Conservation (phyloP, 345 rosid species). For the Dovyalis caffra region DNA sequence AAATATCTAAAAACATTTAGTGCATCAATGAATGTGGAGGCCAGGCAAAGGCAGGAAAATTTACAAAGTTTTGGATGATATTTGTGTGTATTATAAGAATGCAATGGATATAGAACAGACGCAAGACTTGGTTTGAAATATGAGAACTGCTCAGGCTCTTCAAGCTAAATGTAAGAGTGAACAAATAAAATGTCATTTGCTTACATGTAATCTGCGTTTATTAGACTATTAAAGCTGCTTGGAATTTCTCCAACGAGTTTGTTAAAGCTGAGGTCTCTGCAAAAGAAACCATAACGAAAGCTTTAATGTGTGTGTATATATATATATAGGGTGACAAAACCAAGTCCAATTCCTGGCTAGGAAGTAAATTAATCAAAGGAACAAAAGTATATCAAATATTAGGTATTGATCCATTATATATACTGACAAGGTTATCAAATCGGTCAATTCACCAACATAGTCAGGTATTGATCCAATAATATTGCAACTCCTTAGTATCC, state of each 20-base stretch:
- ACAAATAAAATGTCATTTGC: background rate
- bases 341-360: no score
- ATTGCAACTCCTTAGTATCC: slow-evolving; percentile 60
- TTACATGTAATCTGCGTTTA: background rate
- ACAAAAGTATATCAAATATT: no score
- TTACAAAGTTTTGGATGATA: no score
- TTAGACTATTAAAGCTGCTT: background rate
- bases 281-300: background rate
- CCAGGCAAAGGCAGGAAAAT: background rate
- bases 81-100: no score
- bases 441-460: slow-evolving; percentile 28
- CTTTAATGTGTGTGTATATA: no score
- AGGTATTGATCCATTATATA: no score
- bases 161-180: background rate
- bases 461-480: slow-evolving; percentile 42
- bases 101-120: background rate
- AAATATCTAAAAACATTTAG: background rate
- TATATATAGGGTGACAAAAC: no score
- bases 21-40: background rate
- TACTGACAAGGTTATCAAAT: slow-evolving; percentile 44
- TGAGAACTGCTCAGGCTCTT: background rate
- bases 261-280: background rate
- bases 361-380: no score
- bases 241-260: background rate
- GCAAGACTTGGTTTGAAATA: background rate